Conservation (phyloP, 2,329 filamentous ascomycete species). For the Botrytis porri region DNA sequence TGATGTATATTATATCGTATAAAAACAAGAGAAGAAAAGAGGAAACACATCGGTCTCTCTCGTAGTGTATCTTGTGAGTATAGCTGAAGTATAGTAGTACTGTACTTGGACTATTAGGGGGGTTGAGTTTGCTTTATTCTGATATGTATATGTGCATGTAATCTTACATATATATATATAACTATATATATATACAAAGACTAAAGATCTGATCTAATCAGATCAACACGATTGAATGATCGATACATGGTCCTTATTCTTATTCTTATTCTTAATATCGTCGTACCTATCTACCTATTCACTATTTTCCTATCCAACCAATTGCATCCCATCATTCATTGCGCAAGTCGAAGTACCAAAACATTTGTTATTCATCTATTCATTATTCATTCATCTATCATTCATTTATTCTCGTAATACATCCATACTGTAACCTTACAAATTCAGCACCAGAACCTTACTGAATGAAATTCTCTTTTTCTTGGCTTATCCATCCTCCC, state of each 20-base stretch:
- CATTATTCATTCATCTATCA: too few relatives aligned
- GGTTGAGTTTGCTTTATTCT: background rate
- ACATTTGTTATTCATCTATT: too few relatives aligned
- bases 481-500: background rate
- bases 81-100: background rate
- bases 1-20: background rate
- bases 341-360: background rate
- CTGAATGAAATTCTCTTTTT: background rate
- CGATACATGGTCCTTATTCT: background rate
- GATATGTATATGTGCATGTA: background rate
- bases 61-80: background rate
- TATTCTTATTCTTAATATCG: background rate
- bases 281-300: background rate
- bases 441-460: background rate
- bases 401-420: background rate
- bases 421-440: background rate
- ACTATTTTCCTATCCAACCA: background rate
- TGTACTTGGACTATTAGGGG: background rate
- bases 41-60: background rate
- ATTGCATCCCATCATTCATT: background rate
- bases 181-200: background rate
- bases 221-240: background rate
- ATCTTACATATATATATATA: too few relatives aligned
- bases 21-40: fast-evolving
- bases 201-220: background rate